Evolutionary conservation across 768 basidiomycete species (phyloP).

Genomic region (Lactarius hengduanensis): DNA sequence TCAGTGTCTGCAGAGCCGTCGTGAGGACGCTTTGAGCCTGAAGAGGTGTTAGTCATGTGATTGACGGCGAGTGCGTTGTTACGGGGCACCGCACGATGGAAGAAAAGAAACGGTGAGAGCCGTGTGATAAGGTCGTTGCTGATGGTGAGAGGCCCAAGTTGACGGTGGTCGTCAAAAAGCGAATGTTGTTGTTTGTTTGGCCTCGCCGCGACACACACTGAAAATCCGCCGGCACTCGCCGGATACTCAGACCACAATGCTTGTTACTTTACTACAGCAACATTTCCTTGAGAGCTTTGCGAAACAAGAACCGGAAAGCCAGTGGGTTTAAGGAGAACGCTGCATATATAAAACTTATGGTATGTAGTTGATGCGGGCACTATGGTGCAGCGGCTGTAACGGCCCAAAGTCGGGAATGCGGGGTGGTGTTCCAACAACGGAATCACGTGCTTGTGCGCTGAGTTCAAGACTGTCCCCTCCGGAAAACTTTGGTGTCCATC

Average conservation of each 20-base stretch:
- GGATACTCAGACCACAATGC: background rate
- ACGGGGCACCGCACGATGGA: slow-evolving; percentile 81
- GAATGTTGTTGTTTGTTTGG: slow-evolving; percentile 19
- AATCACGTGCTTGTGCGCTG: slow-evolving; percentile 70
- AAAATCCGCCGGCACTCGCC: slow-evolving; percentile 9
- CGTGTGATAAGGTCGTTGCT: slow-evolving; percentile 16
- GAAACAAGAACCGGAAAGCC: background rate
- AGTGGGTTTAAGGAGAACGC: background rate
- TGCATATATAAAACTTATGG: background rate
- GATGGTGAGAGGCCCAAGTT: background rate
- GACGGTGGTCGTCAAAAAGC: slow-evolving; percentile 13
- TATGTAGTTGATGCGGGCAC: fast-evolving
- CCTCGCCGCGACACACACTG: background rate
- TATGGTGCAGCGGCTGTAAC: slow-evolving; percentile 73
- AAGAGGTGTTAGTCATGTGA: slow-evolving; percentile 74
- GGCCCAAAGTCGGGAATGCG: slow-evolving; percentile 84
- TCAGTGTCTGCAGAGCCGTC: slow-evolving; percentile 49
- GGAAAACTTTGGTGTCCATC: slow-evolving; percentile 89
- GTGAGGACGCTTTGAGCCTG: slow-evolving; percentile 82
- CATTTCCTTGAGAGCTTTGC: background rate
- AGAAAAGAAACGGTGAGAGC: slow-evolving; percentile 32
- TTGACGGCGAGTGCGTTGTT: slow-evolving; percentile 49
- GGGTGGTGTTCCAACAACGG: slow-evolving; percentile 59
- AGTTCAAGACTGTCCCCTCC: slow-evolving; percentile 91
- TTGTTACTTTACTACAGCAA: no score